Evolutionary conservation across 2,329 filamentous ascomycete species (phyloP), one percentile per base, ranked within the genome.

Genomic region (Eutypella sp.): DNA sequence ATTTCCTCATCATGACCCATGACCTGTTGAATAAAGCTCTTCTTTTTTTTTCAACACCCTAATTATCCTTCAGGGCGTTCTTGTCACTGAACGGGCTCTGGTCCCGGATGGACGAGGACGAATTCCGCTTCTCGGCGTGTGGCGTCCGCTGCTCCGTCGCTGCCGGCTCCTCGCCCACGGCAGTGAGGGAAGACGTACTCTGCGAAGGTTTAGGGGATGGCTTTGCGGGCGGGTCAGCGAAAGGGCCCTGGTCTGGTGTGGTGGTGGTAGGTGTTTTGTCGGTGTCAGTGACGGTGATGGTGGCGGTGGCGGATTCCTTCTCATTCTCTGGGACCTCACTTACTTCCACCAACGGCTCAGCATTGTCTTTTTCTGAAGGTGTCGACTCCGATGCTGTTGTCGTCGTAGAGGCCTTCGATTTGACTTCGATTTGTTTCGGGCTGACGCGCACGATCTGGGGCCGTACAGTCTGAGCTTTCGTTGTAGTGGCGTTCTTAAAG

Each of bases 371-470:
- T 15, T 53, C 51, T 18, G 53, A 48, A 27, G n/a, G n/a, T n/a
- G n/a, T n/a, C n/a, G n/a, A n/a, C n/a, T n/a, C n/a, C n/a, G n/a
- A n/a, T n/a, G n/a, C n/a, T n/a, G n/a, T n/a, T n/a, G 48, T 45
- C n/a, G 51, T 41, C 5, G 51, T 29, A 18, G 61, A 55, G 24
- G 56, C 50, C 40, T 60, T 54, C 11, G 54, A 45, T 41, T 59
- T 57, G 33, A 59, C 58, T 50, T 66, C 61, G 11, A 71, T 62
- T 5, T 68, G 62, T 57, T 68, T 73, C 50, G 61, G 46, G 53
- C 63, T 68, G 46, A 84, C 78, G 48, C 78, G 78, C 40, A 84
- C 74, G 29, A 84, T 73, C 57, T 82, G 78, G 19, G 80, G 78
- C 41, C 74, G 74, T 22, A 75, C 74, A 19, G 77, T 74, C 20